A percentile compares a stretch with the other conserved stretches of the same genome.
phyloP scores from a whole-genome alignment of 176 grass and related monocot species.

The Avena atlantica region DNA sequence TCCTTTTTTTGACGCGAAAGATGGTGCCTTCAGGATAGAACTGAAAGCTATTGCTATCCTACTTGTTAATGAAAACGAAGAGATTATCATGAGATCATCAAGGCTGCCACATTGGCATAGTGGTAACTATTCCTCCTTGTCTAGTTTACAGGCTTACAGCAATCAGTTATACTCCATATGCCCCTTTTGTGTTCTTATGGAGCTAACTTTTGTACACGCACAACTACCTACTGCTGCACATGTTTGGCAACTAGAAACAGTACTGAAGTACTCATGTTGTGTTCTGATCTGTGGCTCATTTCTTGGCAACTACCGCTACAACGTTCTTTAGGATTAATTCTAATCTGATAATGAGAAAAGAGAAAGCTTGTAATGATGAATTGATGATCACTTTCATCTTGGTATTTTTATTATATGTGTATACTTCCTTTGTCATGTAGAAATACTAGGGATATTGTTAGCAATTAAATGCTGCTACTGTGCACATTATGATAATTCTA shows the following conservation, averaged over 20 bases:
- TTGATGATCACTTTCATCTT: slow-evolving; percentile 12
- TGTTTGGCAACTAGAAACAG: not conserved
- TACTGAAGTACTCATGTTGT: slow-evolving; percentile 13
- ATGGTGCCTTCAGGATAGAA: slow-evolving; percentile 60
- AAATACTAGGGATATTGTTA: slow-evolving; percentile 3
- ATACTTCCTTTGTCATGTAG: slow-evolving; percentile 21
- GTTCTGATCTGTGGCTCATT: not conserved
- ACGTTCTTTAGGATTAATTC: not conserved
- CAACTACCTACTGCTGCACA: not conserved
- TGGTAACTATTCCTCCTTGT: slow-evolving; percentile 46
- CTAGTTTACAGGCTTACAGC: not conserved
- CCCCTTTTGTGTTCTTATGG: slow-evolving; percentile 22
- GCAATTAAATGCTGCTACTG: slow-evolving; percentile 24
- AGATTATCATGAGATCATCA: slow-evolving; percentile 49
- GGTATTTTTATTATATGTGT: slow-evolving; percentile 23
- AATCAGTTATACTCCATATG: slow-evolving; percentile 35
- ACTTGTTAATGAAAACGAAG: slow-evolving; percentile 39
- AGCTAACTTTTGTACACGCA: slow-evolving; percentile 21
- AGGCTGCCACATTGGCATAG: slow-evolving; percentile 40
- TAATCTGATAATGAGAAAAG: slow-evolving; percentile 9
- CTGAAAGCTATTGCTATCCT: slow-evolving; percentile 45
- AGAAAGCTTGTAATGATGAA: slow-evolving; percentile 17
- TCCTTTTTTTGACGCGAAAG: slow-evolving; percentile 51
- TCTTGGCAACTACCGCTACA: slow-evolving; percentile 11
- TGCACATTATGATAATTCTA: slow-evolving; percentile 7